Conservation (phyloP, 73 alveolate genomes). For the Paramecium sonneborni region DNA sequence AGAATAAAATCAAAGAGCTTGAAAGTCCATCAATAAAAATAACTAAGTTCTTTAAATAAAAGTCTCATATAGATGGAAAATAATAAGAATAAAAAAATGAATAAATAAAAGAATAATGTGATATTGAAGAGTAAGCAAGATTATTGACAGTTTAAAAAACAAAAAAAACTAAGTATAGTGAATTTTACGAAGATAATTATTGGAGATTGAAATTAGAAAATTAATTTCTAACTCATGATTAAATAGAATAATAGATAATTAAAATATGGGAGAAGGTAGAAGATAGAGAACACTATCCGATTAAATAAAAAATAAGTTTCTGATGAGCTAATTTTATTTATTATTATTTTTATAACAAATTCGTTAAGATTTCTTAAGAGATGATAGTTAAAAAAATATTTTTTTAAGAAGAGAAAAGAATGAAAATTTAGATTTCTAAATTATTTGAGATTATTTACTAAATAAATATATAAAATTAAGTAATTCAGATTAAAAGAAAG, state of each 20-base stretch:
- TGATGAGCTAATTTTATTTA: neutral
- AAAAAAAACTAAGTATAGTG: neutral
- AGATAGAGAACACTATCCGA: neutral
- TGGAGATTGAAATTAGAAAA: slow-evolving; percentile 35
- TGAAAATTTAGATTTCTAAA: no score
- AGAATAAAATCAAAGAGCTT: neutral
- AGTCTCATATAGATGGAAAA: neutral
- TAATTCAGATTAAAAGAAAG: no score
- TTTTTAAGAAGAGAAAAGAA: no score
- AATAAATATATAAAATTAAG: no score
- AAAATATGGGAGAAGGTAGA: neutral
- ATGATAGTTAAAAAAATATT: no score
- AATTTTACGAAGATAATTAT: slow-evolving; percentile 7
- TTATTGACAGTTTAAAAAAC: neutral
- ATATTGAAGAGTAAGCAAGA: neutral
- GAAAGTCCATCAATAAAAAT: neutral
- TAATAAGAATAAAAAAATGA: neutral
- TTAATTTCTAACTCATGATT: neutral
- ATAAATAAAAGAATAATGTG: neutral
- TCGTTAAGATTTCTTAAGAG: no score
- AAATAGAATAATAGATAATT: neutral
- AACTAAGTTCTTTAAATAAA: slow-evolving; percentile 15
- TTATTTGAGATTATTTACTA: no score
- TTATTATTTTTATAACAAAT: neutral
- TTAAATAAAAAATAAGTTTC: neutral